Conservation (phyloP, 1,284 basidiomycete species). For the Pterulicium gracile region DNA sequence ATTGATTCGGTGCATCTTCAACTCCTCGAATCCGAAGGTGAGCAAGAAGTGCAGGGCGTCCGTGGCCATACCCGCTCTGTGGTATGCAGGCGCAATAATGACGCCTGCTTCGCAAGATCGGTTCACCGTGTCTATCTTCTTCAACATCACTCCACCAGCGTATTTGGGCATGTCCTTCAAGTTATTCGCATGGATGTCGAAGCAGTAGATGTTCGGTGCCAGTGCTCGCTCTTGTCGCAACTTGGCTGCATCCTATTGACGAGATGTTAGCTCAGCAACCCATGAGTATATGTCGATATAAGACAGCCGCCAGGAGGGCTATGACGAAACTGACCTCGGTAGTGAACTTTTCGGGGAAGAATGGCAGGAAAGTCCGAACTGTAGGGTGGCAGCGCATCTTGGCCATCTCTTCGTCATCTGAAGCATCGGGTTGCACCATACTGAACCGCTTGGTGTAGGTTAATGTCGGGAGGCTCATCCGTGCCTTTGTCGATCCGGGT, state of each 20-base stretch:
- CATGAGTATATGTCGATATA: too few species aligned
- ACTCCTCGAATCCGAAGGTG: constrained; percentile 27
- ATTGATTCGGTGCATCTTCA: constrained; percentile 26
- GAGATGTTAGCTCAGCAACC: constrained; percentile 8
- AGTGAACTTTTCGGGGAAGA: constrained; percentile 24
- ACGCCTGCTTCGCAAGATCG: constrained; percentile 31
- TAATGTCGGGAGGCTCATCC: too few species aligned
- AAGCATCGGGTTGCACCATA: constrained; percentile 23
- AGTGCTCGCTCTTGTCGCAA: constrained; percentile 24
- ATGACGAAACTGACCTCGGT: background rate
- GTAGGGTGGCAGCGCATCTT: constrained; percentile 25
- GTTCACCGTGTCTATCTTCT: constrained; percentile 20
- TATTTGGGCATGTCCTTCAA: constrained; percentile 13
- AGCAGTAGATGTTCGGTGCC: constrained; percentile 22
- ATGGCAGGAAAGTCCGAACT: constrained; percentile 25
- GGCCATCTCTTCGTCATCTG: constrained; percentile 24
- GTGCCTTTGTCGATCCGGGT: too few species aligned
- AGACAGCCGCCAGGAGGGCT: background rate
- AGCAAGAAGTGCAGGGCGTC: constrained; percentile 28
- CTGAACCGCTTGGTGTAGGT: constrained; percentile 28
- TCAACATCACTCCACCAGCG: constrained; percentile 10
- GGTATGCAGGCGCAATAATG: constrained; percentile 23
- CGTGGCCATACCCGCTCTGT: constrained; percentile 27
- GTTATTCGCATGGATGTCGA: constrained; percentile 22
- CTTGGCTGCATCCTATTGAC: constrained; percentile 22